Evolutionary conservation across 129 eudicot species (phyloP).

Genomic region (Pseudognaphalium luteoalbum): DNA sequence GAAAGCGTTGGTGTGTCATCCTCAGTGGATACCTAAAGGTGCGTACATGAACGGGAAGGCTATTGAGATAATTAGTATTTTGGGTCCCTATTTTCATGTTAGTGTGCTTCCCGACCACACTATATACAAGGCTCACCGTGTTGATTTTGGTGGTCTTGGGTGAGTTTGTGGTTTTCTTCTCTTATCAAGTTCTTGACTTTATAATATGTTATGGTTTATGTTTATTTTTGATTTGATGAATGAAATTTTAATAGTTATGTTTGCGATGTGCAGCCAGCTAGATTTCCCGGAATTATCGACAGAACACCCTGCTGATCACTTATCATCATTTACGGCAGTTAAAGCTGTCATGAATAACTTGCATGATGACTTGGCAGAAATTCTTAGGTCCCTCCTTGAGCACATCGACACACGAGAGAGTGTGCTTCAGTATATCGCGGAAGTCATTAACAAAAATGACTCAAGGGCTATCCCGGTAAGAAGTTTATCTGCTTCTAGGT

Average conservation of each 20-base stretch:
- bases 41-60: conserved; percentile 72
- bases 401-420: conserved; percentile 75
- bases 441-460: conserved; percentile 81
- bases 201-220: too few relatives aligned
- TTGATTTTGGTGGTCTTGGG: conserved; percentile 63
- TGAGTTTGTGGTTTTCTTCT: conserved; percentile 31
- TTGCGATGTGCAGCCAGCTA: conserved; percentile 57
- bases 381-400: conserved; percentile 70
- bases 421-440: conserved; percentile 75
- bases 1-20: conserved; percentile 74
- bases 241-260: conserved; percentile 14
- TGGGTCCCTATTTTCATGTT: conserved; percentile 95
- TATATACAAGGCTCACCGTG: conserved; percentile 72
- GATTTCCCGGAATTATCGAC: conserved; percentile 82
- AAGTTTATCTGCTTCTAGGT: not conserved
- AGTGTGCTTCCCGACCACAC: conserved; percentile 89
- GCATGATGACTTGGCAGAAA: conserved; percentile 75
- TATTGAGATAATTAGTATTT: conserved; percentile 85
- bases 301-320: conserved; percentile 47
- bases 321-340: conserved; percentile 55
- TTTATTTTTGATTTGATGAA: not conserved
- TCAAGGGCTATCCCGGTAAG: conserved; percentile 83
- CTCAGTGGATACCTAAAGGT: conserved; percentile 94
- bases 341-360: conserved; percentile 77
- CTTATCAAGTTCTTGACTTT: not conserved